Percentiles rank a stretch among this genome's conserved stretches.
phyloP scores from a whole-genome alignment of 2,329 filamentous ascomycete species.

The Talaromyces marneffei region DNA sequence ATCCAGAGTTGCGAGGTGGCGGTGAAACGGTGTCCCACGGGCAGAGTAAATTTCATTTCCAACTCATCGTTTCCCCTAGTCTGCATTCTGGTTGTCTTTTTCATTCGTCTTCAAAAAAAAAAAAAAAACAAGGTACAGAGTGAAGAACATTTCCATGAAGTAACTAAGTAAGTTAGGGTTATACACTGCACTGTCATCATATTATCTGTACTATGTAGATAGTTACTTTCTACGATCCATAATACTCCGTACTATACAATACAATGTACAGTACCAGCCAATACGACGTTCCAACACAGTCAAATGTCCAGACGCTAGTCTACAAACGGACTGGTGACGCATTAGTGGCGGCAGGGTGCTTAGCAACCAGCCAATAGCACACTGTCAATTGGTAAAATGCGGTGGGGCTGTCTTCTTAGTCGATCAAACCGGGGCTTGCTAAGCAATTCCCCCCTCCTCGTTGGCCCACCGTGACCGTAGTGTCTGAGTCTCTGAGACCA shows the following conservation, averaged over 20 bases:
- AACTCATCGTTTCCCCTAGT: not conserved
- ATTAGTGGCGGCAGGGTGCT: conserved; percentile 3
- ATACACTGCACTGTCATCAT: too few species aligned
- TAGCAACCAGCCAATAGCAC: not conserved
- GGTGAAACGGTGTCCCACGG: not conserved
- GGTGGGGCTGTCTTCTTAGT: not conserved
- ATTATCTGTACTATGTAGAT: too few species aligned
- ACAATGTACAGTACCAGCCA: not conserved
- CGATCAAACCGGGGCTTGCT: not conserved
- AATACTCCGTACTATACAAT: too few species aligned
- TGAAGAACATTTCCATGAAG: too few species aligned
- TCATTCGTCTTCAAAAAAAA: too few species aligned
- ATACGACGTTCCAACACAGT: not conserved
- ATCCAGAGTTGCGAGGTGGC: not conserved
- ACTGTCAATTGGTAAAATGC: not conserved
- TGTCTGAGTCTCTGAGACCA: not conserved
- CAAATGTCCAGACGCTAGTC: not conserved
- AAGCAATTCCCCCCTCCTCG: not conserved
- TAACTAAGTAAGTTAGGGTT: too few species aligned
- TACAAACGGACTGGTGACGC: conserved; percentile 3
- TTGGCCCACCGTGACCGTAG: too few species aligned
- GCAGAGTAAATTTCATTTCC: not conserved
- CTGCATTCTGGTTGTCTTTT: not conserved
- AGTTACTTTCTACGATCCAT: too few species aligned
- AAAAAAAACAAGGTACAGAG: too few species aligned